Conservation (phyloP, 163 green algal genomes). For the Scenedesmus sp. region DNA sequence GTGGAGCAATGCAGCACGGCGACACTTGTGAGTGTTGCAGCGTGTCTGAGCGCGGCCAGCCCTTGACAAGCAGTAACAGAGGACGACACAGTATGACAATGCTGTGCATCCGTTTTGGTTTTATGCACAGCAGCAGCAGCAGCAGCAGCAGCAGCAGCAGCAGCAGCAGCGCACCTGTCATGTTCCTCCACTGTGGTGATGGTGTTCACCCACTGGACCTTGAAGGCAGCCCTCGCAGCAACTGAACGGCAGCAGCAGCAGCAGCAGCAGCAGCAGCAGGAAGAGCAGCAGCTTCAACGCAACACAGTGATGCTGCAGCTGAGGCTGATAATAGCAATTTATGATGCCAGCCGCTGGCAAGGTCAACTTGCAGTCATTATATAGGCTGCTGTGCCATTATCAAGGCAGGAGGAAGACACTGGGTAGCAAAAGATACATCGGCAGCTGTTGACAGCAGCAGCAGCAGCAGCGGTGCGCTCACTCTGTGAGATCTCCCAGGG, state of each 20-base stretch:
- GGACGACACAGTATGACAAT: too few species aligned
- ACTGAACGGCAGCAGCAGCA: neutral
- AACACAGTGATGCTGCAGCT: neutral
- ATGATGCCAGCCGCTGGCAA: neutral
- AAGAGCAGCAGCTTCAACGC: neutral
- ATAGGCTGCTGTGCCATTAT: too few species aligned
- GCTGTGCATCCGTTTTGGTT: neutral
- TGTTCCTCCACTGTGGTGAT: neutral
- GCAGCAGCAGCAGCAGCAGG: neutral
- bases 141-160: neutral
- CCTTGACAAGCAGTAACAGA: too few species aligned
- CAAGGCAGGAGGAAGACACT: too few species aligned
- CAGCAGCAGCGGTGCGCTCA: neutral
- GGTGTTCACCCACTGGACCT: neutral
- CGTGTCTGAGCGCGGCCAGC: too few species aligned
- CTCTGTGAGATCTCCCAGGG: constrained; percentile 5
- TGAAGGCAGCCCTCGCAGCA: neutral
- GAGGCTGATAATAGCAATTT: neutral
- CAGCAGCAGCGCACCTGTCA: neutral
- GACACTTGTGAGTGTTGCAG: too few species aligned
- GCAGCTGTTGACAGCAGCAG: neutral
- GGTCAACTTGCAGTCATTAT: neutral
- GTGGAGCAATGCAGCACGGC: neutral
- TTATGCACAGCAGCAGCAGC: neutral
- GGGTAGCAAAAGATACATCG: neutral